Evolutionary conservation across 768 basidiomycete genomes (phyloP), one percentile per base, ranked within the genome.

Genomic region (Hericium erinaceus): DNA sequence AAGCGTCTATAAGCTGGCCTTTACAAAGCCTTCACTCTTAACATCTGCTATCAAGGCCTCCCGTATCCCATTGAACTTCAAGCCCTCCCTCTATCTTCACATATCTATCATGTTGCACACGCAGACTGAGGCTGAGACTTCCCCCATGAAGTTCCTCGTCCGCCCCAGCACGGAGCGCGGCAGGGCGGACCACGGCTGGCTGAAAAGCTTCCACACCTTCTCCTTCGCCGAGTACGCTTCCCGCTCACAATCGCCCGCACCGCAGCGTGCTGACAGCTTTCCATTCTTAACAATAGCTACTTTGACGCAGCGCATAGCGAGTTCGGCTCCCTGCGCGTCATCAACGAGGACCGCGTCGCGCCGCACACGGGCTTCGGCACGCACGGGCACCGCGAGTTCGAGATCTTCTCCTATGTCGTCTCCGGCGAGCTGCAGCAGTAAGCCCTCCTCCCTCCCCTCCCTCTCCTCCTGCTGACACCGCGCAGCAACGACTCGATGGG

Each of bases 361-460:
- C 73, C 90, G 6, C 66, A 71, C 16, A 85, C 82, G 13, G 95
- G 95, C 0, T 98, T 98, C 63, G 92, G 90, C 2, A 87, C 84
- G 0, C 91, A 93, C 70, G 77, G 80, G 2, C 92, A 95, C 65
- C 77, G 83, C 44, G 87, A 91, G 68, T 92, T 89, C 63, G 92
- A 95, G 65, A 97, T 95, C 61, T 95, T 94, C 73, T 88, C 85
- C 1, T 95, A 95, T 66, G 76, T 95, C 55, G 82, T 95, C 41
- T 70, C 75, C 11, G 92, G 92, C 2, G 78, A 85, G 64, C 77
- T 94, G 22, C 87, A 90, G 67, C 92, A 94, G 90, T 90, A 66
- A 60, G 84, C 16, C n/a, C 13, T 6, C 18, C 13, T 2, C 18
- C 4, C 48, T 24, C 24, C 9, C 24, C 22, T 11, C 22, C 49